A percentile compares a stretch with the other conserved stretches of the same genome.
Evolutionary conservation across 1,284 basidiomycete species (phyloP).

Genomic region (Marasmius oreades): DNA sequence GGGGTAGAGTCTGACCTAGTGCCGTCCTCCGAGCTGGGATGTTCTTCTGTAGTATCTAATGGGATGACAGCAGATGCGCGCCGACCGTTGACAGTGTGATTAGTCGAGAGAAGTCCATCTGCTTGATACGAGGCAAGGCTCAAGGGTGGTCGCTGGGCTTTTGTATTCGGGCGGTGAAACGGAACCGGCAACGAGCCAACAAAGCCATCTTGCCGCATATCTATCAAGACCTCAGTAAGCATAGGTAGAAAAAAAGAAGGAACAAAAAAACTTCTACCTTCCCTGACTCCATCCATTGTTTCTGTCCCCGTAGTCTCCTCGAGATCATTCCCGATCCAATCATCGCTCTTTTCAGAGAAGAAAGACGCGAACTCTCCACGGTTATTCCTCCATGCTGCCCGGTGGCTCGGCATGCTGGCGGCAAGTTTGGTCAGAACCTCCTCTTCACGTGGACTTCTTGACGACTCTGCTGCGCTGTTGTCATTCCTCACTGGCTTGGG

Average conservation of each 20-base stretch:
- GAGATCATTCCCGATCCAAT: slow-evolving; percentile 21
- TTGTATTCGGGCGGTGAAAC: slow-evolving; percentile 41
- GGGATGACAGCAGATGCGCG: not conserved
- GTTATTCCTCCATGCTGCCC: slow-evolving; percentile 62
- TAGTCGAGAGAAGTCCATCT: slow-evolving; percentile 36
- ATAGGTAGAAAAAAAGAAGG: slow-evolving; percentile 1
- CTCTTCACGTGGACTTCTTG: slow-evolving; percentile 38
- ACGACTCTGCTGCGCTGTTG: slow-evolving; percentile 18
- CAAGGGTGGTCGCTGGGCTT: slow-evolving; percentile 25
- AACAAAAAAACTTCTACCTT: slow-evolving; percentile 17
- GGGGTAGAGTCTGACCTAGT: not conserved
- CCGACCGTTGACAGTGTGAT: not conserved
- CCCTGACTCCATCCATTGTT: slow-evolving; percentile 28
- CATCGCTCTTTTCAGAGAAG: slow-evolving; percentile 36
- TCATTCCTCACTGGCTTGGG: not conserved
- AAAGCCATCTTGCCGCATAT: slow-evolving; percentile 15
- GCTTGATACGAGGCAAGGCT: slow-evolving; percentile 54
- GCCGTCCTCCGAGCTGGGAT: not conserved
- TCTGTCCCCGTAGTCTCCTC: slow-evolving; percentile 22
- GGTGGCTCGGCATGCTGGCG: slow-evolving; percentile 66
- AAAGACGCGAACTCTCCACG: slow-evolving; percentile 64
- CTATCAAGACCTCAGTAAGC: slow-evolving; percentile 6
- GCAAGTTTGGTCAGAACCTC: slow-evolving; percentile 60
- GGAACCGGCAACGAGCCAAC: slow-evolving; percentile 59
- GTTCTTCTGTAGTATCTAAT: not conserved